These are phyloP conservation scores for Starmerella vitae DNA, from an alignment of 805 yeast species.

Conservation along the genomic window DNA sequence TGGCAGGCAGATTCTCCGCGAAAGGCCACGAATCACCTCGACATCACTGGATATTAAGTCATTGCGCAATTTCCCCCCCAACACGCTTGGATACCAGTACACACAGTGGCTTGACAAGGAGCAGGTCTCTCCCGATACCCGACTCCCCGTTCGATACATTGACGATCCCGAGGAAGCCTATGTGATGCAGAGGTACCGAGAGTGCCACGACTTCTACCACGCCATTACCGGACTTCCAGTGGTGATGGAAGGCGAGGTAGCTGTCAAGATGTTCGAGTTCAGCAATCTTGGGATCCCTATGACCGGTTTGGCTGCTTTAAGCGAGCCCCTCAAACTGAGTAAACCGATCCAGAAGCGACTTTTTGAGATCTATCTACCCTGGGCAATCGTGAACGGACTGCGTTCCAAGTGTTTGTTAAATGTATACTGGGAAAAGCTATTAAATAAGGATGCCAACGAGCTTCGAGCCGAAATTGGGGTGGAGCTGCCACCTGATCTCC, in stretches of 20 bases:
- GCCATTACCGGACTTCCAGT: conserved; percentile 83
- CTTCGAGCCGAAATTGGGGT: conserved; percentile 61
- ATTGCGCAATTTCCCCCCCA: conserved; percentile 45
- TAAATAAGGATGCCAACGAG: conserved; percentile 60
- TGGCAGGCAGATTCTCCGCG: conserved; percentile 67
- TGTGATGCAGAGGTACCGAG: conserved; percentile 86
- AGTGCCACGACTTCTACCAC: conserved; percentile 94
- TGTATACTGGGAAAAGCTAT: conserved; percentile 80
- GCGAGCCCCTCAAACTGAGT: conserved; percentile 71
- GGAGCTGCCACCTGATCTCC: conserved; percentile 64
- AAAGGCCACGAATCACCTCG: conserved; percentile 72
- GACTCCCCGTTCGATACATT: conserved; percentile 76
- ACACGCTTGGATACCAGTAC: conserved; percentile 69
- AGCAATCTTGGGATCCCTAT: conserved; percentile 87
- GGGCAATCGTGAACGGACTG: conserved; percentile 69
- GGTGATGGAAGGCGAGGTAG: conserved; percentile 90
- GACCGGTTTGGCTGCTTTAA: conserved; percentile 85
- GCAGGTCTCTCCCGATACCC: conserved; percentile 85
- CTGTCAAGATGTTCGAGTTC: conserved; percentile 83
- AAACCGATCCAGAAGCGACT: conserved; percentile 48
- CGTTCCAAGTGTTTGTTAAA: conserved; percentile 65
- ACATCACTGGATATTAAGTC: conserved; percentile 50
- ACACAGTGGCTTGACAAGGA: conserved; percentile 70
- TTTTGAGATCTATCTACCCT: conserved; percentile 61
- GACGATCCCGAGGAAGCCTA: conserved; percentile 85